Conservation (phyloP, 352 stramenopile species). For the Pythium aphanidermatum region DNA sequence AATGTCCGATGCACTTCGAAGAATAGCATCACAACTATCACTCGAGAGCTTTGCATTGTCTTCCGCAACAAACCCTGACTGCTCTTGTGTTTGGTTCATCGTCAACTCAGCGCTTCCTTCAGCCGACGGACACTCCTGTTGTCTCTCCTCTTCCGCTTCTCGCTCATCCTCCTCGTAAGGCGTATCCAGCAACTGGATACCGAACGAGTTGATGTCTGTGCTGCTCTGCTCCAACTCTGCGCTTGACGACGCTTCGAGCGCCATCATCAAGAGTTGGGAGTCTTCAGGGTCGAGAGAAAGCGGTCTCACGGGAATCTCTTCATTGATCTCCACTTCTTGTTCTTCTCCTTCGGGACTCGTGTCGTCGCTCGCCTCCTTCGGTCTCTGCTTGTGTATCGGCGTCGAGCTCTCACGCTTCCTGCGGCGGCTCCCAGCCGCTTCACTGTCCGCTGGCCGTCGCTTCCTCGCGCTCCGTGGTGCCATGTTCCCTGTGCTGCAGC, state of each 20-base stretch:
- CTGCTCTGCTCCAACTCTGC: too few species aligned
- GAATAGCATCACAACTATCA: too few species aligned
- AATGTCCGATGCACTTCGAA: not conserved
- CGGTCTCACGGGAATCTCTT: not conserved
- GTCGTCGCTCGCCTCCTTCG: not conserved
- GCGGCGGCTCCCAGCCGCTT: constrained; percentile 1
- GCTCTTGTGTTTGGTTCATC: too few species aligned
- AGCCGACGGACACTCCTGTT: too few species aligned
- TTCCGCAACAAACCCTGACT: too few species aligned
- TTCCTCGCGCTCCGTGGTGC: constrained; percentile 17
- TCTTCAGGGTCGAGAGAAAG: constrained; percentile 7
- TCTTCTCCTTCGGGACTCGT: not conserved
- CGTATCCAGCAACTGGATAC: constrained; percentile 1
- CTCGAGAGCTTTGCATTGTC: too few species aligned
- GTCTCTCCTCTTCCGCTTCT: too few species aligned
- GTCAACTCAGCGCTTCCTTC: too few species aligned
- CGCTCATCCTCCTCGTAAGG: not conserved
- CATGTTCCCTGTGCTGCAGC: not conserved
- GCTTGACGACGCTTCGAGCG: constrained; percentile 23
- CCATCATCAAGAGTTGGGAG: constrained; percentile 1
- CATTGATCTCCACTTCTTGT: constrained; percentile 1
- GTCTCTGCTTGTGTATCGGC: not conserved
- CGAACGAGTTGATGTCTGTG: too few species aligned
- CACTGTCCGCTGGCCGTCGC: constrained; percentile 4
- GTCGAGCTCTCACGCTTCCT: constrained; percentile 16